Evolutionary conservation across 768 basidiomycete genomes (phyloP), one percentile per base, ranked within the genome.

Genomic region (Lactarius evosmus): DNA sequence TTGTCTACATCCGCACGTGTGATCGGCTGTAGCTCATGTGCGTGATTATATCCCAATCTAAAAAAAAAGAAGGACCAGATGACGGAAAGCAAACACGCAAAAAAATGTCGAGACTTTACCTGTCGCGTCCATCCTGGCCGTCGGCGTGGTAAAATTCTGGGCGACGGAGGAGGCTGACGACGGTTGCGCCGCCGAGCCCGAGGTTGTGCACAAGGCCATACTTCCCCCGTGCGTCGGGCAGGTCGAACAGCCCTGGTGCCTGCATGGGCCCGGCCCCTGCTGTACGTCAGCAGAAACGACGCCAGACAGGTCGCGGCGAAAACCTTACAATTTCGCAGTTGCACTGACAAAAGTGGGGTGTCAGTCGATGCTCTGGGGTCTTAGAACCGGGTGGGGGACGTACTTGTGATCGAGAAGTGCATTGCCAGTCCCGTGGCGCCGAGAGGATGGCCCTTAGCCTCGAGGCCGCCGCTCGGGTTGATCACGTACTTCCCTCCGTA

Each of bases 391-490:
- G 17, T n/a, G 17, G 8, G 8, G 1, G 19, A 74, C 86, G 49
- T 70, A 88, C 88, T 91, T 69, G 86, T 83, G 66, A 92, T 88
- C 70, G 90, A 92, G 74, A 91, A 91, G 72, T 93, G 90, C 91
- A 92, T 92, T 30, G 87, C 90, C 16, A 93, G 75, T 2, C 91
- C 91, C 19, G 88, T 91, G 1, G 91, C 89, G 41, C 91, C 90
- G 22, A 93, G 80, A 2, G 92, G 91, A 70, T 93, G 90, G 3
- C 92, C 92, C 71, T 93, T 94, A n/a, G 90, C 89, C 71, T 94
- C 89, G 17, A 94, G 80, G 0, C 92, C 92, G 29, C 92, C 92
- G 56, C 87, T 89, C 0, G 92, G 89, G 68, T 94, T 93, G 38
- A 94, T 76, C 19, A 94, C 89, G 56, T 83, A 94, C 74, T 91